These are phyloP conservation scores for Hymenoscyphus repandus DNA, from an alignment of 2,329 filamentous ascomycete species.

Conservation along the genomic window DNA sequence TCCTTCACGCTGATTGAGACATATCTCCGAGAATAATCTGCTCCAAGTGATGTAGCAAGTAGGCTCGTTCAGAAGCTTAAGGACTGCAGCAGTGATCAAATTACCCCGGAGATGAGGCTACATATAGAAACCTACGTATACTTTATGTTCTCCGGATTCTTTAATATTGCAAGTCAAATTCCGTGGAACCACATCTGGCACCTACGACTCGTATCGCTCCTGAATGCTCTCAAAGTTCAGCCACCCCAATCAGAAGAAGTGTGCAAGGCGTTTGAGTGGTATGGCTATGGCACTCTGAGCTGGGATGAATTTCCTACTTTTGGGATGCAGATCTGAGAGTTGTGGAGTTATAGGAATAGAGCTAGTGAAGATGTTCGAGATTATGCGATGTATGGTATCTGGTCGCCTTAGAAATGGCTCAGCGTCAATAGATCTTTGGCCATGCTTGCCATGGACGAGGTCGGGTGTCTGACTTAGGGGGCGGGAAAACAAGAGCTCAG, in stretches of 20 bases:
- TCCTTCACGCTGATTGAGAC: too few species aligned
- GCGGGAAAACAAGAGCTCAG: background rate
- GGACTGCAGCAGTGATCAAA: background rate
- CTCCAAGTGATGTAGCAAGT: background rate
- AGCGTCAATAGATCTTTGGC: background rate
- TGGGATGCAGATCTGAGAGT: background rate
- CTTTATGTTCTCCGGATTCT: background rate
- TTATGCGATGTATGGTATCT: background rate
- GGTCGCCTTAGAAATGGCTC: constrained; percentile 3
- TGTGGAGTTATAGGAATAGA: background rate
- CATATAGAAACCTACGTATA: background rate
- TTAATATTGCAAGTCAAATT: background rate
- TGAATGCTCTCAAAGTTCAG: background rate
- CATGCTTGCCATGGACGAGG: background rate
- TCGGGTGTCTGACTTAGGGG: background rate
- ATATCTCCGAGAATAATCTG: background rate
- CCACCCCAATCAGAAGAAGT: background rate
- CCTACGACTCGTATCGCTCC: background rate
- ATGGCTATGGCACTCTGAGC: background rate
- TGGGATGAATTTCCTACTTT: background rate
- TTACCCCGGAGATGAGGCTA: background rate
- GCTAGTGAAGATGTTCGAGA: background rate
- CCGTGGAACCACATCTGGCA: constrained; percentile 1
- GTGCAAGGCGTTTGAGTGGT: background rate
- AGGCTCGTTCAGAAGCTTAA: background rate